Percentiles rank a stretch among this genome's conserved stretches.
Evolutionary conservation across 2,329 filamentous ascomycete species (phyloP).

Genomic region (Talaromyces sp.): DNA sequence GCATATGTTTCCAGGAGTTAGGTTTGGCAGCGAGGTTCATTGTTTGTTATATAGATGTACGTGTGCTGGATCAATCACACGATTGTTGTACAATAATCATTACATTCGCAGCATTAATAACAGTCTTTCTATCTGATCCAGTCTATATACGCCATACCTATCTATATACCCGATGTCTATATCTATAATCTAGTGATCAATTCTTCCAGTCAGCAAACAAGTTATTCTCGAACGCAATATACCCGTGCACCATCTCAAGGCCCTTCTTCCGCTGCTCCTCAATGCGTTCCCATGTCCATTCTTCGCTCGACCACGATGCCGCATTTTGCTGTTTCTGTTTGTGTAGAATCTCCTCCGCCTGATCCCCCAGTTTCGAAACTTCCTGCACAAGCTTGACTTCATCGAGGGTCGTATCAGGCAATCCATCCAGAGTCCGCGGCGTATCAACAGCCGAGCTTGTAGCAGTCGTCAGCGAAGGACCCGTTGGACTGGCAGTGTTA

Average conservation of each 20-base stretch:
- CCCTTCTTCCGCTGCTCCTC: conserved; percentile 57
- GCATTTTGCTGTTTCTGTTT: conserved; percentile 31
- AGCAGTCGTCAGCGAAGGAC: neutral
- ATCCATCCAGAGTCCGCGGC: conserved; percentile 31
- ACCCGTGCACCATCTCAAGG: conserved; percentile 53
- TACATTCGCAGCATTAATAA: neutral
- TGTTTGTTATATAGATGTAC: neutral
- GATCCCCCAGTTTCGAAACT: conserved; percentile 33
- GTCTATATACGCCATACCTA: neutral
- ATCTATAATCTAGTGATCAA: neutral
- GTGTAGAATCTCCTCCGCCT: conserved; percentile 29
- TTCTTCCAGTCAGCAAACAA: conserved; percentile 48
- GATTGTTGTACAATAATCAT: conserved; percentile 2
- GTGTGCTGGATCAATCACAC: neutral
- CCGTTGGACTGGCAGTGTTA: conserved; percentile 35
- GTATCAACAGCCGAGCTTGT: conserved; percentile 27
- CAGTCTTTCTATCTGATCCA: neutral
- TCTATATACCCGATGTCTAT: neutral
- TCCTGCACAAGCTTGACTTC: conserved; percentile 37
- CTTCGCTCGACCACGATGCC: conserved; percentile 34
- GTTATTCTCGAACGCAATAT: conserved; percentile 50
- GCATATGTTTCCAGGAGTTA: neutral
- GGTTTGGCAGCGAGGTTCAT: neutral
- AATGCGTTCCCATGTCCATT: conserved; percentile 60
- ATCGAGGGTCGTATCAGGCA: conserved; percentile 27